Conservation (phyloP, 306 rosid genomes). For the Sechiopsis laciniata region DNA sequence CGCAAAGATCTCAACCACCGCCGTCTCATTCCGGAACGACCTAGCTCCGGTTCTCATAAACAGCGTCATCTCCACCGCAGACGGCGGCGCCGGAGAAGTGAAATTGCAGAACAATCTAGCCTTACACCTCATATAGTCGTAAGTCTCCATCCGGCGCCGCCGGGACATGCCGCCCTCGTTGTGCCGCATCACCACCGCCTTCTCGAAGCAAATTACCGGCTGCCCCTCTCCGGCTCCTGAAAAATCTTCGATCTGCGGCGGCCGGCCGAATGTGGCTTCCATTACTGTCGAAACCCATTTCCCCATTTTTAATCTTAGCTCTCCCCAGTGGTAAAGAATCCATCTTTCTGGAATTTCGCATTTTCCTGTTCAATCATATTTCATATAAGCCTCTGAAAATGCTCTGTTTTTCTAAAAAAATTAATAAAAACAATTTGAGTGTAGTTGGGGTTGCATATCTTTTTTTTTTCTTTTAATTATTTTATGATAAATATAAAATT, state of each 20-base stretch:
- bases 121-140: constrained; percentile 54
- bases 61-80: constrained; percentile 43
- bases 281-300: constrained; percentile 36
- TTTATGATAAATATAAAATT: too few species aligned
- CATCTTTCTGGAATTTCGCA: constrained; percentile 39
- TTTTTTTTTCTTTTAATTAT: too few species aligned
- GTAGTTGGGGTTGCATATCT: too few species aligned
- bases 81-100: neutral
- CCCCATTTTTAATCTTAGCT: constrained; percentile 46
- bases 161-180: constrained; percentile 69
- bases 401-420: too few species aligned
- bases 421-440: too few species aligned
- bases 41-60: constrained; percentile 49
- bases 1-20: constrained; percentile 35
- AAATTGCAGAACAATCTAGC: constrained; percentile 51
- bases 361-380: neutral
- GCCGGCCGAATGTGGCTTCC: constrained; percentile 48
- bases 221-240: constrained; percentile 23
- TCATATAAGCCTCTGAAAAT: too few species aligned
- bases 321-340: constrained; percentile 65
- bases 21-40: constrained; percentile 45
- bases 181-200: constrained; percentile 66
- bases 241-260: constrained; percentile 35
- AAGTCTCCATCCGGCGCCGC: constrained; percentile 48
- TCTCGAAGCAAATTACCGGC: constrained; percentile 46